Base-by-base conservation (phyloP, 495 filamentous ascomycete species). In the Trichoderma asperelloides region DNA sequence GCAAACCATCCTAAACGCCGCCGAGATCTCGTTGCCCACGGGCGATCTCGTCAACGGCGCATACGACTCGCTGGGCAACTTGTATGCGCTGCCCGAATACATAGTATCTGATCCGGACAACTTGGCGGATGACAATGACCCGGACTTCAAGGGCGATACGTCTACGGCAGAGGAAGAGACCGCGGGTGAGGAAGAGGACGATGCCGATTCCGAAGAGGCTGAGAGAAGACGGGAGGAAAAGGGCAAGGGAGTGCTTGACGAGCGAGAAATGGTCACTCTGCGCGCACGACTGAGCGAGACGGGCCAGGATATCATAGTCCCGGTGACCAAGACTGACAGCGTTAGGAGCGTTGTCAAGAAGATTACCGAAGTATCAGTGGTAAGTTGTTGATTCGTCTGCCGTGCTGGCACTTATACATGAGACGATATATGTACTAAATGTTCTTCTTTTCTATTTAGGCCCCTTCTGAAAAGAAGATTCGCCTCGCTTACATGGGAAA, bases 401-500 rank as follows among this genome's bases (percentile, higher is more conserved):
- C 25, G 16, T n/a, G 47, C 3, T 37, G 5, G 9, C 9, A 3
- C 6, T 0, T 7, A 37, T 37, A 7, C 33, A 0, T 69, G 25
- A 33, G 66, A 23, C 60, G 11, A 23, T 67, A 25, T 43, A 80
- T 78, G 2, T 23, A 40, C 62, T 37, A 30, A 15, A 40, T 23
- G 60, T 0, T 43, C 62, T 47, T 18, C n/a, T 28, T 23, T 4
- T 25, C 74, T 73, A 62, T 79, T 67, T 7, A 84, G 81, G 77
- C 91, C 27, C 70, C 82, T 0, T 74, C 76, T 60, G 74, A 77
- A 33, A 86, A 84, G 68, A 83, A 81, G 37, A 78, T 96, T 27
- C 85, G 83, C 47, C 83, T 96, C 33, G 89, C 83, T 47, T 96
- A 94, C 73, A 83, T 95, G 74, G 93, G 93, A 64, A 89, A 85